phyloP scores from a whole-genome alignment of 1,284 basidiomycete genomes.

The Puccinia hordei region DNA sequence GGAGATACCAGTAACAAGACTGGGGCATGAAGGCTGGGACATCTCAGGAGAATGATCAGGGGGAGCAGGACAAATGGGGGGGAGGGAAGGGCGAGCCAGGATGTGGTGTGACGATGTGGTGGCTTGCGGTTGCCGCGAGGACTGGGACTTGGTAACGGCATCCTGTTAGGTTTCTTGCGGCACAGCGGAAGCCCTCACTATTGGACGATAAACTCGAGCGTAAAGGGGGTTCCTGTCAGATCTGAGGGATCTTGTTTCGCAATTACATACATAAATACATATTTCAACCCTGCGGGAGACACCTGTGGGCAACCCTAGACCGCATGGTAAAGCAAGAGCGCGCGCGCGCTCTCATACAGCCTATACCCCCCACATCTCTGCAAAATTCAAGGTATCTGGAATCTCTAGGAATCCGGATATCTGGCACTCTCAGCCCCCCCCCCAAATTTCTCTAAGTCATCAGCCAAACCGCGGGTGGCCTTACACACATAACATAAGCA shows the following conservation, averaged over 20 bases:
- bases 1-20: constrained; percentile 7
- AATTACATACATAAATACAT: constrained; percentile 1
- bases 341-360: no score
- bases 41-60: constrained; percentile 5
- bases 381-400: no score
- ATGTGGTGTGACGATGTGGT: not conserved
- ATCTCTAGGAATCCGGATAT: no score
- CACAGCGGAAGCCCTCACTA: constrained; percentile 1
- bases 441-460: no score
- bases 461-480: no score
- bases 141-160: not conserved
- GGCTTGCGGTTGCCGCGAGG: constrained; percentile 1
- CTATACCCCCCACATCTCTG: no score
- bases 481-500: no score
- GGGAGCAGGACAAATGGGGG: constrained; percentile 1
- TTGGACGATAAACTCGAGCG: not conserved
- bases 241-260: constrained; percentile 2
- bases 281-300: no score
- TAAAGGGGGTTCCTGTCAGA: constrained; percentile 8
- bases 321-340: no score
- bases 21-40: not conserved
- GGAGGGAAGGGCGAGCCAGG: not conserved
- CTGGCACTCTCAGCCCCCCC: no score
- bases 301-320: no score
- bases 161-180: constrained; percentile 8